Evolutionary conservation across 2,329 filamentous ascomycete species (phyloP).

Genomic region (Ophiostoma sp.): DNA sequence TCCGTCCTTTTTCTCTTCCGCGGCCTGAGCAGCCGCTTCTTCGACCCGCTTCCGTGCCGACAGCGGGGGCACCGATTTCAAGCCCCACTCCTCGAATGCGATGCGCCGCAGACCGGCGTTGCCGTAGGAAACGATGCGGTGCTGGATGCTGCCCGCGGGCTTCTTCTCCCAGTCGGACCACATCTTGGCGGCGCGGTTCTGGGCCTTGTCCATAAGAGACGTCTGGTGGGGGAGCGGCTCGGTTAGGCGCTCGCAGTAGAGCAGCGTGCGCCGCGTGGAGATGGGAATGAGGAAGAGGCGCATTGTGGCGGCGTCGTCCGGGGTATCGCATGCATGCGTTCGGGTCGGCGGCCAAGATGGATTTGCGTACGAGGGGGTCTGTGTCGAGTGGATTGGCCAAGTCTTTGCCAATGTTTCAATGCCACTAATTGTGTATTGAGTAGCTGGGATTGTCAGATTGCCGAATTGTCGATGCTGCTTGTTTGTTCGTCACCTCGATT

Average conservation of each 20-base stretch:
- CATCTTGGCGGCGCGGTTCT: slow-evolving; percentile 68
- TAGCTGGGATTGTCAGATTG: background rate
- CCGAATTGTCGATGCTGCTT: background rate
- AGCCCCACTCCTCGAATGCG: slow-evolving; percentile 94
- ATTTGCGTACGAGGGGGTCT: background rate
- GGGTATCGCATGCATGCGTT: too few species aligned
- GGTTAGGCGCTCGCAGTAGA: slow-evolving; percentile 79
- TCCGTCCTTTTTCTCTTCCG: background rate
- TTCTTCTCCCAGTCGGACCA: slow-evolving; percentile 89
- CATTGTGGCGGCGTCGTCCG: slow-evolving; percentile 53
- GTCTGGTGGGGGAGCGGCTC: slow-evolving; percentile 54
- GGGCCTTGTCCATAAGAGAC: slow-evolving; percentile 66
- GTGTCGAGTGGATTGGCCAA: background rate
- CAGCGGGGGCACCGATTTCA: slow-evolving; percentile 89
- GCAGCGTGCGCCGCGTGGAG: slow-evolving; percentile 83
- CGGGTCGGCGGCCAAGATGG: background rate
- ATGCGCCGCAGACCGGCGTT: slow-evolving; percentile 84
- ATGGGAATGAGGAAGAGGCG: slow-evolving; percentile 91
- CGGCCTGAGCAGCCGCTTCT: background rate
- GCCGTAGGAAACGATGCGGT: slow-evolving; percentile 78
- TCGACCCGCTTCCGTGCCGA: slow-evolving; percentile 65
- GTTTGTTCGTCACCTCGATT: background rate
- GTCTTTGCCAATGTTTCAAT: background rate
- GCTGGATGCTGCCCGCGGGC: slow-evolving; percentile 78
- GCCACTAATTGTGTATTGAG: background rate